These are phyloP conservation scores for Gastrolobium bilobum DNA, from an alignment of 306 rosid genomes.

Conservation along the genomic window DNA sequence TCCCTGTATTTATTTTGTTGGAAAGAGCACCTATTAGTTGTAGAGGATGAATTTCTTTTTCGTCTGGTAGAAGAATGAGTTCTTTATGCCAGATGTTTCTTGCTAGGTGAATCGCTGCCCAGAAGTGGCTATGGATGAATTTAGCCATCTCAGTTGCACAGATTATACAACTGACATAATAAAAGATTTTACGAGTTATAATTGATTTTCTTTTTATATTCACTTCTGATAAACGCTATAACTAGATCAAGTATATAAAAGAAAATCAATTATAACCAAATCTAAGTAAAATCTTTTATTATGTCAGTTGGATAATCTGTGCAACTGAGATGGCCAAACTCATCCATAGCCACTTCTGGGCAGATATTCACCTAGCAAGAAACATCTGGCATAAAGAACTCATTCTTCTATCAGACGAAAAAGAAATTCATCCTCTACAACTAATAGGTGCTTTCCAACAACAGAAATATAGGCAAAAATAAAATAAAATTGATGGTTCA, in stretches of 20 bases:
- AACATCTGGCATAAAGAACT: neutral
- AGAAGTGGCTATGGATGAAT: neutral
- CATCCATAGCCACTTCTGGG: neutral
- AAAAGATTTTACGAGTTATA: neutral
- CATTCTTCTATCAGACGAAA: slow-evolving; percentile 36
- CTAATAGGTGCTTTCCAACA: slow-evolving; percentile 33
- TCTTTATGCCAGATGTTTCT: neutral
- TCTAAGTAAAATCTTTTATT: slow-evolving; percentile 2
- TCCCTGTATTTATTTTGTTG: slow-evolving; percentile 29
- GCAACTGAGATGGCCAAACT: neutral
- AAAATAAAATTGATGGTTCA: slow-evolving; percentile 25
- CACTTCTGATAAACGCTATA: neutral
- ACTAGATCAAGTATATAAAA: neutral
- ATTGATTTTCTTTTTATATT: neutral
- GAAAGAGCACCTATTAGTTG: slow-evolving; percentile 29
- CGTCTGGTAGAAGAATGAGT: slow-evolving; percentile 32
- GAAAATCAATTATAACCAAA: neutral
- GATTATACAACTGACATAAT: slow-evolving; percentile 16
- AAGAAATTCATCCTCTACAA: neutral
- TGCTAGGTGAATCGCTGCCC: slow-evolving; percentile 1
- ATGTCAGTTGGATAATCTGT: slow-evolving; percentile 1
- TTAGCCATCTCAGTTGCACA: neutral
- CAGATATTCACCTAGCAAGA: slow-evolving; percentile 18
- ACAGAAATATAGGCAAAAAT: slow-evolving; percentile 21
- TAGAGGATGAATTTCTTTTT: neutral